These are phyloP conservation scores for Trametes coccinea DNA, from an alignment of 768 basidiomycete genomes.

Conservation along the genomic window DNA sequence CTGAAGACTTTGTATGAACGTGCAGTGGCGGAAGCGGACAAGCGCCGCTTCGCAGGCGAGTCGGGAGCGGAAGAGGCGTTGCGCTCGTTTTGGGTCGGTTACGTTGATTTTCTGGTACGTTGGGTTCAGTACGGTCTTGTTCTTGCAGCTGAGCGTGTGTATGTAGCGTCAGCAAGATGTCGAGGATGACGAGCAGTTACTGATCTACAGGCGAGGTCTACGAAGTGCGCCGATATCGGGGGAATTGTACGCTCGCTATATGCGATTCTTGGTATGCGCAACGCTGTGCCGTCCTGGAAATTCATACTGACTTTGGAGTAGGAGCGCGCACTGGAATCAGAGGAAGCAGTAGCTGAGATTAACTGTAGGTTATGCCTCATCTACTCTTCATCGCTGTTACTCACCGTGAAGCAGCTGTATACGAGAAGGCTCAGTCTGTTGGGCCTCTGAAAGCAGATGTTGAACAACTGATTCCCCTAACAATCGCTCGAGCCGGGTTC, in stretches of 20 bases:
- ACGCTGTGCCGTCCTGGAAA: not conserved
- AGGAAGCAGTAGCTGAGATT: conserved; percentile 33
- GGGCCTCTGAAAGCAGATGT: conserved; percentile 57
- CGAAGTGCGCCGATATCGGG: conserved; percentile 77
- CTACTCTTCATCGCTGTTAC: too few relatives aligned
- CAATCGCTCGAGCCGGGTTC: conserved; percentile 64
- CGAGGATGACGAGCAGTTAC: conserved; percentile 43
- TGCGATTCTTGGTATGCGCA: conserved; percentile 61
- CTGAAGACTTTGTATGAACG: conserved; percentile 69
- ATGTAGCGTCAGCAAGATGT: conserved; percentile 49
- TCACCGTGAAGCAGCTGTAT: conserved; percentile 47
- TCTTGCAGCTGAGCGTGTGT: not conserved
- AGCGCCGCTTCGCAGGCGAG: conserved; percentile 54
- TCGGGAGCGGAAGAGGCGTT: conserved; percentile 57
- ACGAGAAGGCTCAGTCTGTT: conserved; percentile 54
- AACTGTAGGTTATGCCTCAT: conserved; percentile 2
- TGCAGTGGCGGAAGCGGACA: conserved; percentile 72
- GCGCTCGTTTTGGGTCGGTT: conserved; percentile 70
- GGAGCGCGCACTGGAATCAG: conserved; percentile 40
- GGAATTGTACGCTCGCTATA: conserved; percentile 77
- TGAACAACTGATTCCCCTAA: conserved; percentile 64
- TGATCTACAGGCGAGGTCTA: conserved; percentile 55
- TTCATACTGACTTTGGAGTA: conserved; percentile 28
- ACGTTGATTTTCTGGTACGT: conserved; percentile 68
- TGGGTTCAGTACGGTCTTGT: not conserved